A percentile compares a stretch with the other conserved stretches of the same genome.
These are phyloP conservation scores for Colletotrichum sp. DNA, from an alignment of 2,329 filamentous ascomycete genomes.

Conservation along the genomic window DNA sequence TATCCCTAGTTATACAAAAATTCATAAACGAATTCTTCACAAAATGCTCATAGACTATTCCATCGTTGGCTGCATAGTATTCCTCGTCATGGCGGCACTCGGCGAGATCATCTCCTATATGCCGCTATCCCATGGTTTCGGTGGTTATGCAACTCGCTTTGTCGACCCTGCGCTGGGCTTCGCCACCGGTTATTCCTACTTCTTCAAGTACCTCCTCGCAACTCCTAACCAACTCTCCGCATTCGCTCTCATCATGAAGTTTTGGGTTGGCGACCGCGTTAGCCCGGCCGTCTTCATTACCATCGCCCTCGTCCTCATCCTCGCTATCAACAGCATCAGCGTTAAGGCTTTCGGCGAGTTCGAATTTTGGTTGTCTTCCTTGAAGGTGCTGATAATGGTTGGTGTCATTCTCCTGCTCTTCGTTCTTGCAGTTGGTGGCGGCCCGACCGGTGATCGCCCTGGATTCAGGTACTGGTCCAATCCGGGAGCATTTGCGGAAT, in stretches of 20 bases:
- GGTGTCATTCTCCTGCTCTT: slow-evolving; percentile 42
- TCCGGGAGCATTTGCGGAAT: slow-evolving; percentile 46
- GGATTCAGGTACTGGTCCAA: slow-evolving; percentile 50
- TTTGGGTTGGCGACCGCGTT: slow-evolving; percentile 4
- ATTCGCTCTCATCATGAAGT: slow-evolving; percentile 32
- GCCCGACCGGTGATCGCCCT: slow-evolving; percentile 38
- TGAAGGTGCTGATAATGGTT: slow-evolving; percentile 50
- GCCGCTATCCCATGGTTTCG: slow-evolving; percentile 53
- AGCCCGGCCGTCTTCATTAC: slow-evolving; percentile 18
- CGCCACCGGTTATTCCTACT: slow-evolving; percentile 13
- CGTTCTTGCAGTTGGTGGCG: slow-evolving; percentile 43
- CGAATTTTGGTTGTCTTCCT: slow-evolving; percentile 51
- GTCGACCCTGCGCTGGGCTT: slow-evolving; percentile 45
- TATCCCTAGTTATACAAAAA: too few relatives aligned
- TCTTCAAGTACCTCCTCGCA: slow-evolving; percentile 24
- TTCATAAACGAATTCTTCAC: too few relatives aligned
- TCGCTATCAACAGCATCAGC: slow-evolving; percentile 53
- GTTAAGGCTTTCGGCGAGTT: slow-evolving; percentile 33
- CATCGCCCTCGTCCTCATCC: slow-evolving; percentile 16
- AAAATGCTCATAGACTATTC: slow-evolving; percentile 42
- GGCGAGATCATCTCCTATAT: slow-evolving; percentile 37
- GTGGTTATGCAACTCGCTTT: slow-evolving; percentile 69
- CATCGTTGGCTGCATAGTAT: slow-evolving; percentile 55
- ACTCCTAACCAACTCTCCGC: slow-evolving; percentile 44
- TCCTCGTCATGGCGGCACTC: slow-evolving; percentile 56